Evolutionary conservation across 345 rosid genomes (phyloP).

Genomic region (Firmiana major): DNA sequence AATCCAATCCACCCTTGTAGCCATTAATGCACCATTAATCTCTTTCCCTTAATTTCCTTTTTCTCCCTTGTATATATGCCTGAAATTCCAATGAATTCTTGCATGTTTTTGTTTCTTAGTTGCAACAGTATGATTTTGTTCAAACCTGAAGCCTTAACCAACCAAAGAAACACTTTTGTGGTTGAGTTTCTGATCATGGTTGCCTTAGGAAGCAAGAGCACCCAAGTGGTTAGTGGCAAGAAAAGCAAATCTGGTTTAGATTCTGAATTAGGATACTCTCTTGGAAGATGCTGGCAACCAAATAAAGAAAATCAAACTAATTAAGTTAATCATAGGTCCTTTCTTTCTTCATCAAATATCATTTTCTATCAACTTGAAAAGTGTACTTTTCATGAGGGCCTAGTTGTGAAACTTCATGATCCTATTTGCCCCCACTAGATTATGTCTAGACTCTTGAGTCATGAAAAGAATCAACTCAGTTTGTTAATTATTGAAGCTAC

Average conservation of each 20-base stretch:
- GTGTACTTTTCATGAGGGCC: constrained; percentile 39
- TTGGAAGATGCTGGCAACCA: constrained; percentile 18
- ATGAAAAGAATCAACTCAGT: constrained; percentile 38
- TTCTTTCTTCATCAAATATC: constrained; percentile 5
- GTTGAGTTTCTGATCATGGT: neutral
- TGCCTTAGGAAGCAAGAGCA: neutral
- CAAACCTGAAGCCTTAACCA: neutral
- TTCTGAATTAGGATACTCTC: constrained; percentile 17
- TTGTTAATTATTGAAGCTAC: constrained; percentile 55
- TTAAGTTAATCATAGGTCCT: constrained; percentile 15
- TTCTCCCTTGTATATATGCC: neutral
- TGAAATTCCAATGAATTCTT: neutral
- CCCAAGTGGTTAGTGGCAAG: neutral
- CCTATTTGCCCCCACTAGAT: constrained; percentile 42
- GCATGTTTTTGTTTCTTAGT: neutral
- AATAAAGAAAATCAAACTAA: constrained; percentile 15
- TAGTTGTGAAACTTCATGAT: constrained; percentile 36
- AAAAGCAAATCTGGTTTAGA: constrained; percentile 8
- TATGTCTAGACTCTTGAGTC: constrained; percentile 24
- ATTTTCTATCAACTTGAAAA: constrained; percentile 15
- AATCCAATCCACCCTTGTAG: neutral
- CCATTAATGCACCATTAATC: neutral
- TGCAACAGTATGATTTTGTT: neutral
- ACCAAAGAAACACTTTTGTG: neutral
- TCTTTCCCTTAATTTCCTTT: neutral